Evolutionary conservation across 768 basidiomycete species (phyloP).

Genomic region (Lactarius hengduanensis): DNA sequence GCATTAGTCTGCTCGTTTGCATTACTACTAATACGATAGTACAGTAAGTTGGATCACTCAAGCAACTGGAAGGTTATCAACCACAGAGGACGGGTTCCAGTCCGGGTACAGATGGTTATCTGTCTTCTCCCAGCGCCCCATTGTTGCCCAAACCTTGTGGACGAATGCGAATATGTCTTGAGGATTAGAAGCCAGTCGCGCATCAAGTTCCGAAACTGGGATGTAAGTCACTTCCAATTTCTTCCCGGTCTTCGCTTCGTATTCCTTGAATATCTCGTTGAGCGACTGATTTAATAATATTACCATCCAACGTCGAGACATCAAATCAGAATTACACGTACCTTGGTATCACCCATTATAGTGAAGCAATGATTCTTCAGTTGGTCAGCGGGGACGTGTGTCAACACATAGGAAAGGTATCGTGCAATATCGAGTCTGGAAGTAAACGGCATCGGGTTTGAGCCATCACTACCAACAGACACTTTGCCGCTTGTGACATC

Average conservation of each 20-base stretch:
- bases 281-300: constrained; percentile 6
- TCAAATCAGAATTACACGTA: neutral
- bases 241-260: constrained; percentile 26
- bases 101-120: constrained; percentile 28
- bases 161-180: constrained; percentile 7
- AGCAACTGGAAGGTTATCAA: constrained; percentile 15
- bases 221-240: constrained; percentile 27
- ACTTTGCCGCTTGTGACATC: constrained; percentile 27
- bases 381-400: constrained; percentile 17
- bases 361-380: constrained; percentile 19
- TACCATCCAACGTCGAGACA: neutral
- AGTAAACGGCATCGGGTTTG: constrained; percentile 23
- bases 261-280: constrained; percentile 29
- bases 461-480: constrained; percentile 25
- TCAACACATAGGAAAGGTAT: constrained; percentile 28
- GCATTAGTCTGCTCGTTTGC: too few species aligned
- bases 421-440: constrained; percentile 29
- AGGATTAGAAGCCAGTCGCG: constrained; percentile 16
- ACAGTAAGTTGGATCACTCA: neutral
- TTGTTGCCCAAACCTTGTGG: constrained; percentile 17
- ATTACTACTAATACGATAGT: too few species aligned
- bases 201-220: constrained; percentile 21
- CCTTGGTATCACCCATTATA: constrained; percentile 21
- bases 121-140: neutral
- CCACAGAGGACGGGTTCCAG: constrained; percentile 26